phyloP scores from a whole-genome alignment of 805 yeast species.

The Kurtzmaniella fragi region DNA sequence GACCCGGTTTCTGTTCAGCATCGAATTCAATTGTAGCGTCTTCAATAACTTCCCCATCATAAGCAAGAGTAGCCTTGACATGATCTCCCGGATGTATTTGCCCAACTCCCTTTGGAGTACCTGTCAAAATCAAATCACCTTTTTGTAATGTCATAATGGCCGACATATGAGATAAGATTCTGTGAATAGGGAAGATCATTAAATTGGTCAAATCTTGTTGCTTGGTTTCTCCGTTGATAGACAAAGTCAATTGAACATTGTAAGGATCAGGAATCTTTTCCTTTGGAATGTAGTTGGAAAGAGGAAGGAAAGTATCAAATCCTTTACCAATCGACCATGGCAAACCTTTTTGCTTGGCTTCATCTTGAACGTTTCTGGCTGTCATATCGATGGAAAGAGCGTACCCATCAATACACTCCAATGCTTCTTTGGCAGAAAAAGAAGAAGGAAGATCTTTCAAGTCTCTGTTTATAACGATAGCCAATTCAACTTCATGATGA shows the following conservation, averaged over 20 bases:
- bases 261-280: conserved; percentile 65
- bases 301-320: conserved; percentile 90
- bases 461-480: conserved; percentile 62
- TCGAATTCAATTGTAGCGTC: conserved; percentile 44
- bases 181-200: conserved; percentile 86
- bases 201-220: conserved; percentile 74
- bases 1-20: conserved; percentile 50
- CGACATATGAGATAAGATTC: conserved; percentile 74
- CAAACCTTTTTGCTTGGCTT: conserved; percentile 86
- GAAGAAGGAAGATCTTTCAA: conserved; percentile 57
- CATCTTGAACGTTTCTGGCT: conserved; percentile 93
- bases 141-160: conserved; percentile 85
- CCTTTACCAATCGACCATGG: conserved; percentile 98
- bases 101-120: conserved; percentile 99
- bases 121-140: conserved; percentile 89
- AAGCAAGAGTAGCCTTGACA: conserved; percentile 57
- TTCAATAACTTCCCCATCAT: conserved; percentile 52
- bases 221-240: conserved; percentile 62
- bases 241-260: conserved; percentile 56
- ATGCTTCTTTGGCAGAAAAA: conserved; percentile 62
- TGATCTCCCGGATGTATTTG: conserved; percentile 71
- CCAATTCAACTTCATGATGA: conserved; percentile 94
- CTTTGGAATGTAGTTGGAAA: conserved; percentile 71
- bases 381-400: conserved; percentile 91
- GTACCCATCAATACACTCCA: conserved; percentile 79